Evolutionary conservation across 2,329 filamentous ascomycete genomes (phyloP), one percentile per base, ranked within the genome.

Genomic region (Monilinia aucupariae): DNA sequence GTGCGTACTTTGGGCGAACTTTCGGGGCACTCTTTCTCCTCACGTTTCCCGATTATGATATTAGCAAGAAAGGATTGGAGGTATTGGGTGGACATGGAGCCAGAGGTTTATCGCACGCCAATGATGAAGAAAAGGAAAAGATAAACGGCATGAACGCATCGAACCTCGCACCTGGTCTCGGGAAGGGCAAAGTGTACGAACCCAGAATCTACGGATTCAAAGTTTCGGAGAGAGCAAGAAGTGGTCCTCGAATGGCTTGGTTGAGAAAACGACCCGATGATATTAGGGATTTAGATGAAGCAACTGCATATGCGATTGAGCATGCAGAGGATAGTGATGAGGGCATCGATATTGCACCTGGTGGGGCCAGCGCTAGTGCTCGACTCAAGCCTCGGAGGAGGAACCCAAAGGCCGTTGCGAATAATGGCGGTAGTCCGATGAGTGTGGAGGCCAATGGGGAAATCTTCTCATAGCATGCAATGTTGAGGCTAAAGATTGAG

Each of bases 1-100:
- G 94, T 60, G 94, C 94, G 53, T 99, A 97, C 80, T 99, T 99
- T 73, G 94, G 94, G 54, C 93, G 94, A 61, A 99, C 94, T 0
- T 99, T 99, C 75, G 92, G 92, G 66, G 92, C 92, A 52, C 85
- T 99, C 64, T 99, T 99, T 79, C 91, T 99, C 75, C 93, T 99
- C 81, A 99, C 93, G 47, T 99, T 97, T 76, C 93, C 94, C 43
- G 94, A 99, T 74, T 89, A 97, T 73, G 92, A 97, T 70, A 85
- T 97, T 64, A 87, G 87, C 39, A 87, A 89, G 72, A 85, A 86
- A 70, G 87, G 87, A 63, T 78, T 81, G 61, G 83, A 88, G 56
- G 78, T 82, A n/a, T 77, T 88, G 20, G 75, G 65, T 68, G 47
- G 75, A 75, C 34, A 67, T 66, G 59, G 59, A 15, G 71, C 68